Evolutionary conservation across 306 rosid species (phyloP).

Genomic region (Quercus ilex): DNA sequence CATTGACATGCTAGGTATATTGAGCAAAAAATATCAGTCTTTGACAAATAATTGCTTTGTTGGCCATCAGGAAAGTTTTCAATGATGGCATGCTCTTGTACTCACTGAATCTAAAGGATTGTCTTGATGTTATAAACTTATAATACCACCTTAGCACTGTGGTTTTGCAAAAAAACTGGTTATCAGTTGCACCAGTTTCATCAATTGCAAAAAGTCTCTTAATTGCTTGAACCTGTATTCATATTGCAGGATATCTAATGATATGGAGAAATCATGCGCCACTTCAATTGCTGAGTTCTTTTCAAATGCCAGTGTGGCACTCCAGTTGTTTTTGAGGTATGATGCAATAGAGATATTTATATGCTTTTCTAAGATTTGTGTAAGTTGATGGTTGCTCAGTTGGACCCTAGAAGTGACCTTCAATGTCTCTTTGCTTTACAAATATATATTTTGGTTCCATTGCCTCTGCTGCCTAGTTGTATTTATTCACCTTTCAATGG

Average conservation of each 20-base stretch:
- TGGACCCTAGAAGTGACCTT: background rate
- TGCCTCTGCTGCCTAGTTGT: background rate
- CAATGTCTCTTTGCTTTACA: background rate
- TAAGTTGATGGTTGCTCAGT: background rate
- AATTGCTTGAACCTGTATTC: constrained; percentile 18
- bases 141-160: background rate
- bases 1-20: background rate
- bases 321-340: constrained; percentile 37
- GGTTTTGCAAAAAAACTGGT: background rate
- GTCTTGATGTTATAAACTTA: background rate
- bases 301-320: constrained; percentile 35
- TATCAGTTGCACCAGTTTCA: background rate
- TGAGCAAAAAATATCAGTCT: no score
- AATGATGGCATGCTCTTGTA: background rate
- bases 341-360: constrained; percentile 11
- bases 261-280: constrained; percentile 26
- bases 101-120: background rate
- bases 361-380: background rate
- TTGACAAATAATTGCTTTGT: background rate
- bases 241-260: constrained; percentile 44
- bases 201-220: background rate
- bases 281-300: constrained; percentile 36
- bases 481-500: background rate
- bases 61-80: background rate
- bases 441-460: background rate